Evolutionary conservation across 805 yeast genomes (phyloP), one percentile per base, ranked within the genome.

Genomic region (Candida sonorensis): DNA sequence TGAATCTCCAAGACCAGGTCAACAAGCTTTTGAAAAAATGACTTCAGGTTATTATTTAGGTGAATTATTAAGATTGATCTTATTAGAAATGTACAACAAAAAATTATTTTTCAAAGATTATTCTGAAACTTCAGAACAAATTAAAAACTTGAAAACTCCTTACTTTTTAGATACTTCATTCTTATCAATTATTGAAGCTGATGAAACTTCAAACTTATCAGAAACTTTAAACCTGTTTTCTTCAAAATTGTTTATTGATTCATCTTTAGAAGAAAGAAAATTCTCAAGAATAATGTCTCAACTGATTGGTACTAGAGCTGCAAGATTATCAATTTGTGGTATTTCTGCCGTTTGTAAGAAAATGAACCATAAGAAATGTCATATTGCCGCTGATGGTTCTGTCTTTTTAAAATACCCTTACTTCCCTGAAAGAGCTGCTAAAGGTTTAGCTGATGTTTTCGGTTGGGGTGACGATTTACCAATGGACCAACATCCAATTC

Each of bases 381-480:
- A 87, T 57, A 82, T 86, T 61, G 98, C 98, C 38, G 97, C 97
- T 41, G 98, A 92, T 58, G 98, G 98, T 50, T 86, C 97, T 12
- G 97, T 92, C 29, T 86, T 67, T 69, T 79, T 86, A 74, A 83
- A 77, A 64, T 92, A 92, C 67, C 97, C 98, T 34, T 82, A 78
- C 46, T 92, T 92, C 79, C 77, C 83, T 57, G 82, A 82, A 57
- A 77, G 96, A 59, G 96, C 96, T 27, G 96, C 96, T 31, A 70
- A 78, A 55, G 97, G 86, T 40, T 72, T 92, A 59, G 75, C 81
- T 58, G 97, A 90, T 59, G 84, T 92, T 50, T 87, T 84, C 57
- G 95, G 72, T 44, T 92, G 97, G n/a, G n/a, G n/a, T 97, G 61
- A 57, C 4, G 53, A 49, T 14, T 10, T 54, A 27, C 46, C 47